Evolutionary conservation across 2,329 filamentous ascomycete species (phyloP).

Genomic region (Colletotrichum sp.): DNA sequence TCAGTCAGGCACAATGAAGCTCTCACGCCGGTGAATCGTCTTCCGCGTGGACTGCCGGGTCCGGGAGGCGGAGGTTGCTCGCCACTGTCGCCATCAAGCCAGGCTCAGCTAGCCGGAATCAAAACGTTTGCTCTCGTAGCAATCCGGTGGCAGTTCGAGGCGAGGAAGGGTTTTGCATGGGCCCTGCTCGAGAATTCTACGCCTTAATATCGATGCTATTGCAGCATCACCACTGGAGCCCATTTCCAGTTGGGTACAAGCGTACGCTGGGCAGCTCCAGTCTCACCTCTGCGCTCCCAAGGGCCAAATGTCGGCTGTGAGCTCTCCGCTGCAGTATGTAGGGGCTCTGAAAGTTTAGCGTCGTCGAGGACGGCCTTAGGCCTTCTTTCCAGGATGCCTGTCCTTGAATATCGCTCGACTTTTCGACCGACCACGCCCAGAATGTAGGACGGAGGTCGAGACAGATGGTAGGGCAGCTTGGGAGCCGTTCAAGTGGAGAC

Average conservation of each 20-base stretch:
- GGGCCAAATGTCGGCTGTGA: neutral
- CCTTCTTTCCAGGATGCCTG: neutral
- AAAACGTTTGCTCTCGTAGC: neutral
- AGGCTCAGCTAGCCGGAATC: neutral
- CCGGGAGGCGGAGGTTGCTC: neutral
- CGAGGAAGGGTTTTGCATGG: neutral
- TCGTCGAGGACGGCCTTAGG: neutral
- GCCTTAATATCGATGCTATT: constrained; percentile 10
- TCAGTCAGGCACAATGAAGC: neutral
- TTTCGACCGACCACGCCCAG: neutral
- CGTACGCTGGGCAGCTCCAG: neutral
- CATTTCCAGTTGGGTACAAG: neutral
- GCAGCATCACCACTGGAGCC: constrained; percentile 11
- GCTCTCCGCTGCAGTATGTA: neutral
- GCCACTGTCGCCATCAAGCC: neutral
- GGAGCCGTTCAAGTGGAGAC: constrained; percentile 10
- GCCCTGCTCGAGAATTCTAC: neutral
- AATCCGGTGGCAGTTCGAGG: neutral
- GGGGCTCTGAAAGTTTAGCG: neutral
- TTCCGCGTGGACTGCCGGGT: neutral
- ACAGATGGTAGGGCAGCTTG: neutral
- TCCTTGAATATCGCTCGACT: neutral
- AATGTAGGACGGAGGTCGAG: neutral
- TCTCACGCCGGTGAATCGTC: neutral
- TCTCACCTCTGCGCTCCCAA: neutral